Conservation (phyloP, 768 basidiomycete genomes). For the Sistotremastrum niveocremeum region DNA sequence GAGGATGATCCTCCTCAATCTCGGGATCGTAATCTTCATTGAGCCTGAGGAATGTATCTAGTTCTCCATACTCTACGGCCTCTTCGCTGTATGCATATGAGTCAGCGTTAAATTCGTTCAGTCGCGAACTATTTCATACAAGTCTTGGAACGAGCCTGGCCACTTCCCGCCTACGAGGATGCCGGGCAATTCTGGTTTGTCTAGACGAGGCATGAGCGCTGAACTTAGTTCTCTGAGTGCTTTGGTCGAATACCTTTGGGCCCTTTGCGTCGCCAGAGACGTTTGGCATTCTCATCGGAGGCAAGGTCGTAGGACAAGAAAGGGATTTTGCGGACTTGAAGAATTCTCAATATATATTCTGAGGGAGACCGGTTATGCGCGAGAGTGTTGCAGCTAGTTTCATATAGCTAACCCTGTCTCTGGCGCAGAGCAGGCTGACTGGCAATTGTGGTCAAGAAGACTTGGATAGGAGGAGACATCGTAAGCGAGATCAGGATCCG, state of each 20-base stretch:
- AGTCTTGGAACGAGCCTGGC: constrained; percentile 30
- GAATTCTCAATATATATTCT: constrained; percentile 73
- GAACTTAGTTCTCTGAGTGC: not conserved
- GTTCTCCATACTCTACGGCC: constrained; percentile 67
- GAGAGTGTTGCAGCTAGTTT: not conserved
- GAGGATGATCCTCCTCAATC: constrained; percentile 46
- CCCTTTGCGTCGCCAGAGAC: constrained; percentile 69
- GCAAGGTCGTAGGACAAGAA: constrained; percentile 78
- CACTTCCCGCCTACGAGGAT: constrained; percentile 67
- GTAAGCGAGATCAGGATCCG: constrained; percentile 21
- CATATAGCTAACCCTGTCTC: constrained; percentile 47
- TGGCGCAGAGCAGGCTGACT: constrained; percentile 66
- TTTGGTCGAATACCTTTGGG: constrained; percentile 35
- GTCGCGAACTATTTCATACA: constrained; percentile 1
- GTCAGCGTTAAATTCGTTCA: constrained; percentile 47
- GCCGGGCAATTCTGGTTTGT: constrained; percentile 75
- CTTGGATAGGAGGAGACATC: constrained; percentile 72
- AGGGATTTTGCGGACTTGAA: constrained; percentile 77
- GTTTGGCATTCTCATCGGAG: constrained; percentile 69
- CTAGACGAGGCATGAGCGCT: constrained; percentile 22
- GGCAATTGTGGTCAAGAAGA: constrained; percentile 82
- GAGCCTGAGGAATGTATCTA: constrained; percentile 55
- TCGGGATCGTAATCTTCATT: constrained; percentile 53
- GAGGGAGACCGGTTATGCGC: constrained; percentile 1
- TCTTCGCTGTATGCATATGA: constrained; percentile 71